Evolutionary conservation across 164 flowering plant species (phyloP), one percentile per base, ranked within the genome.

Genomic region (Macadamia tetraphylla): DNA sequence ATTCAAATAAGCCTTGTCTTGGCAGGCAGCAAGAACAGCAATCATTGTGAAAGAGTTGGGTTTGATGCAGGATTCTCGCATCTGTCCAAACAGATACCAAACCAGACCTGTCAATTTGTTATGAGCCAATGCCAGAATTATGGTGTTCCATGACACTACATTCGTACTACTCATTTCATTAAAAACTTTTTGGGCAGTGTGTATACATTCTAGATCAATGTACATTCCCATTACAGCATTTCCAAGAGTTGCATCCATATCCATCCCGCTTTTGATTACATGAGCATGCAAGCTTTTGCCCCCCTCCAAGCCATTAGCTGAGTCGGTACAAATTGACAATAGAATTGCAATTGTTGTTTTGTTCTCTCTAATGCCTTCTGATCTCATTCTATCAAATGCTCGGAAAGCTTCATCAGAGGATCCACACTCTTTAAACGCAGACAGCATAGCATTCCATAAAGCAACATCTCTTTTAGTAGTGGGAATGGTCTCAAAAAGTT

Each of bases 401-500:
- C 18, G 35, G 31, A 75, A 29, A 29, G 81, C 84, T 77, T 83
- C 78, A 14, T 79, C 80, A 60, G 71, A 65, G 44, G 23, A 70
- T 5, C 81, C 82, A 67, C 48, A 67, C 18, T 73, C 74, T 63
- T 62, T 67, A 68, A 60, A 78, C 35, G 80, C 63, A 62, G 69
- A 73, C 64, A 86, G 42, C 83, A 81, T 83, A 58, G 86, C 77
- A 70, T 86, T 86, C 90, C 88, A 86, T 65, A 83, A 60, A 59
- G 86, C 84, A 71, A 75, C 72, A 75, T 86, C 90, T 71, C 63
- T 67, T 6, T 44, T 43, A 46, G 51, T 46, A 8, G 9, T 46
- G 1, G 73, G 58, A 60, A 67, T 35, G 12, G 69, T 63, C 60
- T 76, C 66, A 70, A 86, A 86, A 51, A 84, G 30, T 31, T 67